Evolutionary conservation across 1,284 basidiomycete genomes (phyloP).

Genomic region (Lentinula novae-zelandiae): DNA sequence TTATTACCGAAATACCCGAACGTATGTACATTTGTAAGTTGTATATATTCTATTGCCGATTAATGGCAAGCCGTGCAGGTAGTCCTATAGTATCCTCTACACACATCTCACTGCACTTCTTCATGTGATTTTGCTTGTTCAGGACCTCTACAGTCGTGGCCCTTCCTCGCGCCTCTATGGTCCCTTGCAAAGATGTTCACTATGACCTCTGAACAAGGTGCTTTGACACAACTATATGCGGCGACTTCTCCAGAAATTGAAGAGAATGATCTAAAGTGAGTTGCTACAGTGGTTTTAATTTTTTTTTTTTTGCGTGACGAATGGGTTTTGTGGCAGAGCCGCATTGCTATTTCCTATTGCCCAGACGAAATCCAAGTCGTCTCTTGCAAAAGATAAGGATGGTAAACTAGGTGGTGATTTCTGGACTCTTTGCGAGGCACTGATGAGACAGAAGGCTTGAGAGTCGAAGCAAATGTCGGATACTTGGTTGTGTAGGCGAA

Average conservation of each 20-base stretch:
- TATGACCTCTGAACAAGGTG: constrained; percentile 10
- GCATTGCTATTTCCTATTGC: background rate
- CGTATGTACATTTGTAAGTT: too few species aligned
- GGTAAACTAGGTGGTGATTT: constrained; percentile 1
- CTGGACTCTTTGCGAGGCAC: constrained; percentile 4
- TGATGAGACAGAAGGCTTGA: background rate
- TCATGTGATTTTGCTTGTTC: background rate
- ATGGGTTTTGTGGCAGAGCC: background rate
- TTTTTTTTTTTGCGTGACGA: background rate
- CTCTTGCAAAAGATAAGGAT: constrained; percentile 1
- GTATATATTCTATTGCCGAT: too few species aligned
- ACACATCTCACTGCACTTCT: background rate
- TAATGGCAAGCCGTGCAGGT: too few species aligned
- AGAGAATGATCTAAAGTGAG: constrained; percentile 20
- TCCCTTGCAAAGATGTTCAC: background rate
- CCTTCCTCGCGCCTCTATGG: background rate
- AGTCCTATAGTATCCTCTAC: too few species aligned
- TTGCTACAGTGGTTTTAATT: background rate
- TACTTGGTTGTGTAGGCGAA: too few species aligned
- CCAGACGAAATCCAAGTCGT: background rate
- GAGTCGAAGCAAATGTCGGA: background rate
- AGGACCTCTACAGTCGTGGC: constrained; percentile 5
- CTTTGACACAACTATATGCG: constrained; percentile 17
- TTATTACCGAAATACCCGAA: too few species aligned
- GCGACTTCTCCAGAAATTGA: constrained; percentile 18